Evolutionary conservation across 495 filamentous ascomycete genomes (phyloP).

Genomic region (Hyphodiscus hymeniophilus): DNA sequence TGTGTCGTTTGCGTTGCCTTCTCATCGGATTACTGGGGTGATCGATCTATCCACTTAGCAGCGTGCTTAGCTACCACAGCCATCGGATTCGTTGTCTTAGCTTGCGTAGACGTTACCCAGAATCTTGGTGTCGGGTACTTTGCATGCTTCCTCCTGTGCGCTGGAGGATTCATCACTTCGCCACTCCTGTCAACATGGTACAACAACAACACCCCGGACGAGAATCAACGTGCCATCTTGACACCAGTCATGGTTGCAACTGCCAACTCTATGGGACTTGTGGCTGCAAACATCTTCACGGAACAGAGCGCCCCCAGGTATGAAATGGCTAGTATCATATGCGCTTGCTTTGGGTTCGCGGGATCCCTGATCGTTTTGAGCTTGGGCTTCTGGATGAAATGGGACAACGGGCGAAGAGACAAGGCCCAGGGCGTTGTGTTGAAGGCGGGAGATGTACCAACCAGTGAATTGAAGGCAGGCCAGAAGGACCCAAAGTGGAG

Average conservation of each 20-base stretch:
- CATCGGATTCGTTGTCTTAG: slow-evolving; percentile 6
- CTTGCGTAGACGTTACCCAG: slow-evolving; percentile 1
- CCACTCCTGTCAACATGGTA: slow-evolving; percentile 11
- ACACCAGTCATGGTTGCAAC: slow-evolving; percentile 4
- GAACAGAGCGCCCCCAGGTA: slow-evolving; percentile 8
- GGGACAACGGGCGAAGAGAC: slow-evolving; percentile 7
- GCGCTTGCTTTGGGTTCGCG: slow-evolving; percentile 8
- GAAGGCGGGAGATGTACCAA: slow-evolving; percentile 8
- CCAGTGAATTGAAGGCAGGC: slow-evolving; percentile 3
- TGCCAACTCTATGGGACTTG: slow-evolving; percentile 6
- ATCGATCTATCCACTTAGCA: background rate
- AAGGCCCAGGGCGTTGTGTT: background rate
- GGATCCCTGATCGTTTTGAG: background rate
- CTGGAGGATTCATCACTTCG: slow-evolving; percentile 10
- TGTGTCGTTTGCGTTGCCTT: slow-evolving; percentile 4
- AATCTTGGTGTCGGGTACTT: slow-evolving; percentile 10
- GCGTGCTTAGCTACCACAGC: background rate
- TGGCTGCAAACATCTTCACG: slow-evolving; percentile 6
- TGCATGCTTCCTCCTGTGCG: slow-evolving; percentile 8
- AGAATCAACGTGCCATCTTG: slow-evolving; percentile 7
- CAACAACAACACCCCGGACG: slow-evolving; percentile 13
- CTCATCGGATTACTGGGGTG: slow-evolving; percentile 3
- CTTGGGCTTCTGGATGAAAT: slow-evolving; percentile 9
- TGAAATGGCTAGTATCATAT: slow-evolving; percentile 3
- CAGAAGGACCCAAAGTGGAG: slow-evolving; percentile 7